Evolutionary conservation across 179 eudicot species (phyloP), one percentile per base, ranked within the genome.

Genomic region (Nepenthes alata): DNA sequence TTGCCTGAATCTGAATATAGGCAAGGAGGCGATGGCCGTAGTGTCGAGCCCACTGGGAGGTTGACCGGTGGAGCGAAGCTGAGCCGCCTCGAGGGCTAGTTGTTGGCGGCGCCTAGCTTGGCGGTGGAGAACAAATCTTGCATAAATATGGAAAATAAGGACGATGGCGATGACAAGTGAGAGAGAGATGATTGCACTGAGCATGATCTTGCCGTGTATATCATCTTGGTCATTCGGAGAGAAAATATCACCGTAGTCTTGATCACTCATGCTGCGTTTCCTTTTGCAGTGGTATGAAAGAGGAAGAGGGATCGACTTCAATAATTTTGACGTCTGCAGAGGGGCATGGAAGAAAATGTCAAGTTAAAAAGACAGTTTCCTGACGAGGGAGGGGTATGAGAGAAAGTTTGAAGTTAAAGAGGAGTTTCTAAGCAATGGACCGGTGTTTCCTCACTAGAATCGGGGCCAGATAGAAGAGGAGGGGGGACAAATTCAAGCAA

Each of bases 141-240:
- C 82, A 45, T 83, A 86, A 0, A 86, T 45, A 66, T 81, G 85
- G 37, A 84, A 80, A 15, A 81, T 35, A 37, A 71, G 41, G 53
- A 86, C 82, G 6, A 83, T 65, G 5, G 78, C 15, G 9, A 84
- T 74, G 5, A 86, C 82, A 2, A 81, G 14, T 0, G 79, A 70
- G 45, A 86, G 56, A 0, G 82, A 80, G 14, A 84, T 57, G 11
- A 84, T 75, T 1, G 87, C 83, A 2, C 73, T 72, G 48, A 83
- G 38, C 84, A 84, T 73, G 68, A 77, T 64, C 61, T 62, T 80
- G 69, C 63, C 77, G 65, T 81, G 74, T 1, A 67, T 37, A n/a
- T 80, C 74, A 8, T 71, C 62, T 14, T n/a, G 49, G 58, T 5
- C 55, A 35, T 14, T 39, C 2, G 37, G 57, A 5, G 53, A 11